Conservation (phyloP, 2,329 filamentous ascomycete species). For the Aspergillus sp. region DNA sequence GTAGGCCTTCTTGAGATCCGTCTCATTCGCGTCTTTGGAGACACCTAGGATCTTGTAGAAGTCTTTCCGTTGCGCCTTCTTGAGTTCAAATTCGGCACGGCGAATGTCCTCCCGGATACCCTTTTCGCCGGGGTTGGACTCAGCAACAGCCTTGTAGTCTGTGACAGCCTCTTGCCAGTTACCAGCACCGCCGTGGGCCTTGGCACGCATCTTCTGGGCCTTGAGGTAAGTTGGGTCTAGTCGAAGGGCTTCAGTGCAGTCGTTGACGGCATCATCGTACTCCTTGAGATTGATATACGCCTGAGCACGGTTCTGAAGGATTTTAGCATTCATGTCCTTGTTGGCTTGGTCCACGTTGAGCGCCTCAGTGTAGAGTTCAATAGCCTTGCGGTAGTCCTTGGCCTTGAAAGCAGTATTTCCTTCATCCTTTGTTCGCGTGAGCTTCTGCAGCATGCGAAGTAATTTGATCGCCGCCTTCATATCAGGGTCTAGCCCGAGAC, state of each 20-base stretch:
- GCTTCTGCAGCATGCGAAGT: constrained; percentile 83
- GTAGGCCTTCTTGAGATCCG: constrained; percentile 94
- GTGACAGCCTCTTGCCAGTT: constrained; percentile 89
- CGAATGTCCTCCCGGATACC: constrained; percentile 80
- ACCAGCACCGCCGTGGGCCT: constrained; percentile 78
- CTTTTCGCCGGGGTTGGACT: constrained; percentile 78
- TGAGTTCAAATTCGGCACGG: constrained; percentile 88
- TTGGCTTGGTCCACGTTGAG: constrained; percentile 83
- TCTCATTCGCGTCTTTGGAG: constrained; percentile 78
- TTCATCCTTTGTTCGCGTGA: constrained; percentile 90
- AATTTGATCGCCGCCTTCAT: constrained; percentile 86
- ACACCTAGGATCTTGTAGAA: constrained; percentile 97
- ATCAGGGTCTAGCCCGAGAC: constrained; percentile 86
- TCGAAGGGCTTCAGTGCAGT: constrained; percentile 80
- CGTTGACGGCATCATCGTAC: constrained; percentile 75
- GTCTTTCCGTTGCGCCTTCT: constrained; percentile 96
- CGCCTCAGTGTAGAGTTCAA: constrained; percentile 80
- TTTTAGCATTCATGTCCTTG: constrained; percentile 90
- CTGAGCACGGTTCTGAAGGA: constrained; percentile 88
- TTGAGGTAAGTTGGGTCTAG: constrained; percentile 85
- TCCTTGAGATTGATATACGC: constrained; percentile 79
- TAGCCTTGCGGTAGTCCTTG: constrained; percentile 73
- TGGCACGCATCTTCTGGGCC: constrained; percentile 90
- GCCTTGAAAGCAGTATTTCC: constrained; percentile 90
- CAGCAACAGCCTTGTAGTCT: constrained; percentile 83